A percentile compares a stretch with the other conserved stretches of the same genome.
These are phyloP conservation scores for Picochlorum sp. DNA, from an alignment of 139 green algal species.

Conservation along the genomic window DNA sequence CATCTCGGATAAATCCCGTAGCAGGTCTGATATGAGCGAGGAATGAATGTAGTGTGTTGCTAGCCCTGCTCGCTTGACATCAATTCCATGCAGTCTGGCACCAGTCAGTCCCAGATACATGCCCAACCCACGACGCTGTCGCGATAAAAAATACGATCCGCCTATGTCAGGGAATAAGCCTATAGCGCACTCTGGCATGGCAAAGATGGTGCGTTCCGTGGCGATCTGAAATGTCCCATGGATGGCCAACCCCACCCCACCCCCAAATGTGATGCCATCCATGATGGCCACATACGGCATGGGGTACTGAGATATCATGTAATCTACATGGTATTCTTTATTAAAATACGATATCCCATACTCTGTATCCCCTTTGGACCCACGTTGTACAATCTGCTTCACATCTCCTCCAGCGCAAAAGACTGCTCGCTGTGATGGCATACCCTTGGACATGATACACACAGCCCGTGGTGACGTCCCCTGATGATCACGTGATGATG, in stretches of 20 bases:
- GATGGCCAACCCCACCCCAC: constrained; percentile 77
- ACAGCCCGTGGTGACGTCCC: too few relatives aligned
- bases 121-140: constrained; percentile 52
- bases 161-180: constrained; percentile 94
- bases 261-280: constrained; percentile 90
- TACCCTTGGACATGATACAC: constrained; percentile 2
- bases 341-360: constrained; percentile 42
- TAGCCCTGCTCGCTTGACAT: constrained; percentile 58
- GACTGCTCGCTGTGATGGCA: constrained; percentile 35
- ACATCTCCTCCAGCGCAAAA: constrained; percentile 85
- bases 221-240: constrained; percentile 79
- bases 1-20: background rate
- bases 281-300: constrained; percentile 76
- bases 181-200: constrained; percentile 96
- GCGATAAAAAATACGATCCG: constrained; percentile 68
- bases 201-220: constrained; percentile 85
- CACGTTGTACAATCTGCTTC: constrained; percentile 46
- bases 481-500: too few relatives aligned
- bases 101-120: constrained; percentile 76
- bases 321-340: constrained; percentile 44
- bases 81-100: constrained; percentile 53
- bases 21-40: constrained; percentile 36
- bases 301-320: constrained; percentile 28
- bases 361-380: constrained; percentile 15
- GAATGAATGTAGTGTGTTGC: constrained; percentile 80